These are phyloP conservation scores for Nitzschia sp. DNA, from an alignment of 108 stramenopile genomes.

Conservation along the genomic window DNA sequence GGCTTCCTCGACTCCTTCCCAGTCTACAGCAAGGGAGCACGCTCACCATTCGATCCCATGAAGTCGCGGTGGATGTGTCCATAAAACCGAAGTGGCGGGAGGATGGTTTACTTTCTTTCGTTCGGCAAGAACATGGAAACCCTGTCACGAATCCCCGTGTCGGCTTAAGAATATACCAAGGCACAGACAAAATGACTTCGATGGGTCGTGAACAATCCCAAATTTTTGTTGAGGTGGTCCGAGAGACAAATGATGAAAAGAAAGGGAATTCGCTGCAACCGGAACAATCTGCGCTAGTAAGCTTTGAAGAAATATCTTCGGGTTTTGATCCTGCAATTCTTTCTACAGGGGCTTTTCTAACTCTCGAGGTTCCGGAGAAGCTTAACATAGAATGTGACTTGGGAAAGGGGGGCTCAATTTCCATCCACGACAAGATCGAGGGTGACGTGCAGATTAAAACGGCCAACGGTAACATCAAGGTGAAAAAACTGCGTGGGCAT, in stretches of 20 bases:
- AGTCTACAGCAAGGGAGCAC: constrained; percentile 55
- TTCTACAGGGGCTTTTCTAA: constrained; percentile 19
- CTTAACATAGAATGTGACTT: constrained; percentile 63
- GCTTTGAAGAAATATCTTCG: not conserved
- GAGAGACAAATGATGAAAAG: constrained; percentile 6
- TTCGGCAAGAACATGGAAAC: constrained; percentile 9
- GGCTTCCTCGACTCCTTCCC: constrained; percentile 27
- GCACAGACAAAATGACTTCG: constrained; percentile 35
- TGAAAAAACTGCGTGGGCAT: constrained; percentile 72
- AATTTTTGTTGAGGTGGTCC: constrained; percentile 30
- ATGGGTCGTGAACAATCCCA: constrained; percentile 48
- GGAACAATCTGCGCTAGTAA: not conserved
- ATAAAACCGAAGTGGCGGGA: constrained; percentile 63
- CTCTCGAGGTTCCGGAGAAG: constrained; percentile 76
- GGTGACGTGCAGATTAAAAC: constrained; percentile 67
- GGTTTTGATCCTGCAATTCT: not conserved
- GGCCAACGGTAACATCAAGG: constrained; percentile 51
- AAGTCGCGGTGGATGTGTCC: constrained; percentile 27
- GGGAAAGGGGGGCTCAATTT: constrained; percentile 48
- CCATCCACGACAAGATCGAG: constrained; percentile 67
- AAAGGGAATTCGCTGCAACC: not conserved
- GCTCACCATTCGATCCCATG: constrained; percentile 45
- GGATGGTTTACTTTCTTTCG: constrained; percentile 41
- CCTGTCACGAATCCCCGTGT: not conserved
- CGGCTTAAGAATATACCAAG: constrained; percentile 19